These are phyloP conservation scores for Rossbeevera mucosa DNA, from an alignment of 768 basidiomycete species.

Conservation along the genomic window DNA sequence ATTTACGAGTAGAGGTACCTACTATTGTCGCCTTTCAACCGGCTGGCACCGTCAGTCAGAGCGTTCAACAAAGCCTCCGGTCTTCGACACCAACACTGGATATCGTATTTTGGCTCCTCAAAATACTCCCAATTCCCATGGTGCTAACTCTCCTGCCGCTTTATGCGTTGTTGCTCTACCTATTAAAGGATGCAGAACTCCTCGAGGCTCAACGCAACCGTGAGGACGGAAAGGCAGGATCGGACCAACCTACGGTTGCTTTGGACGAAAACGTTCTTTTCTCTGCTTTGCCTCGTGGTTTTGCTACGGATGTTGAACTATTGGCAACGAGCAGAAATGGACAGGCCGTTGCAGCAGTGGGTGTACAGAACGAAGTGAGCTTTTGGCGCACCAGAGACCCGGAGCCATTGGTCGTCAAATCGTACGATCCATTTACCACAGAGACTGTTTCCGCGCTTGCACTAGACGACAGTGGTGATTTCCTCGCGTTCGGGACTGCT, in stretches of 20 bases:
- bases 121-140: conserved; percentile 84
- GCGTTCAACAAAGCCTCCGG: conserved; percentile 34
- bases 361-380: conserved; percentile 71
- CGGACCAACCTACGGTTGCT: conserved; percentile 20
- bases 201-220: conserved; percentile 79
- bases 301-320: conserved; percentile 78
- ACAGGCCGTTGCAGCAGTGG: conserved; percentile 62
- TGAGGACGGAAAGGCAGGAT: conserved; percentile 39
- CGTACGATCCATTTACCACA: conserved; percentile 39
- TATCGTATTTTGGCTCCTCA: conserved; percentile 67
- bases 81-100: conserved; percentile 48
- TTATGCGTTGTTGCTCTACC: conserved; percentile 74
- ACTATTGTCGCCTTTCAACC: conserved; percentile 64
- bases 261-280: conserved; percentile 51
- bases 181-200: conserved; percentile 88
- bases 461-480: conserved; percentile 54
- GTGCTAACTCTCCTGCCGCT: conserved; percentile 67
- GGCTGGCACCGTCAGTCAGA: conserved; percentile 29
- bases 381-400: conserved; percentile 56
- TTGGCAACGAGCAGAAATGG: conserved; percentile 68
- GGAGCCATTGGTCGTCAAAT: conserved; percentile 43
- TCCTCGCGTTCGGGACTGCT: conserved; percentile 69
- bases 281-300: conserved; percentile 73
- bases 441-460: conserved; percentile 58
- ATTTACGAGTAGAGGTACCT: conserved; percentile 78